Evolutionary conservation across 345 rosid species (phyloP).

Genomic region (Ceriops zippeliana): DNA sequence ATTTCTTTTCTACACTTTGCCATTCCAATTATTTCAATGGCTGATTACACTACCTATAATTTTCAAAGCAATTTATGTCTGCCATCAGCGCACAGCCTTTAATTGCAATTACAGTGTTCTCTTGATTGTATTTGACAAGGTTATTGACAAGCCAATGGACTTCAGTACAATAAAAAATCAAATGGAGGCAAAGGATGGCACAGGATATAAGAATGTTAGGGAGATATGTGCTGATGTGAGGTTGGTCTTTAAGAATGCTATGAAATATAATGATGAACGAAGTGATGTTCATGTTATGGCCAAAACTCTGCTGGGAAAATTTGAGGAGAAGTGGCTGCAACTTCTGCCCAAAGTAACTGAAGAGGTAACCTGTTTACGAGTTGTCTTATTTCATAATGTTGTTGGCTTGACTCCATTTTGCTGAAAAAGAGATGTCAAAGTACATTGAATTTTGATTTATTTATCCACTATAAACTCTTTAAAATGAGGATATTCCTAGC

Average conservation of each 20-base stretch:
- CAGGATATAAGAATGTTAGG: conserved; percentile 71
- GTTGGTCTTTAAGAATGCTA: conserved; percentile 83
- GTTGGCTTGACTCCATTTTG: neutral
- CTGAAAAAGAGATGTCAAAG: neutral
- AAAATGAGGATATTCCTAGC: neutral
- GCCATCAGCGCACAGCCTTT: neutral
- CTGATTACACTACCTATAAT: too few relatives aligned
- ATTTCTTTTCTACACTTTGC: too few relatives aligned
- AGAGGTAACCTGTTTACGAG: conserved; percentile 48
- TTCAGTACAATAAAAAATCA: conserved; percentile 83
- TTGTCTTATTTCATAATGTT: conserved; percentile 1
- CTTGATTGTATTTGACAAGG: conserved; percentile 28
- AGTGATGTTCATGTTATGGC: conserved; percentile 86
- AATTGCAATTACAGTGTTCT: neutral
- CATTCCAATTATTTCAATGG: too few relatives aligned
- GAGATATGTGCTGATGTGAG: conserved; percentile 82
- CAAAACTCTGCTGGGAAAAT: conserved; percentile 69
- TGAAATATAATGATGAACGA: conserved; percentile 75
- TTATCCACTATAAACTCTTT: neutral
- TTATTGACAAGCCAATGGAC: conserved; percentile 97
- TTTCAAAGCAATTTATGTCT: too few relatives aligned
- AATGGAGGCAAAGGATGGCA: conserved; percentile 90
- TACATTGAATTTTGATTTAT: conserved; percentile 1
- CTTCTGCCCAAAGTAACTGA: conserved; percentile 78
- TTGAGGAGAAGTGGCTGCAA: conserved; percentile 89